These are phyloP conservation scores for Cryptococcus amylolentus DNA, from an alignment of 1,284 basidiomycete genomes.

Conservation along the genomic window DNA sequence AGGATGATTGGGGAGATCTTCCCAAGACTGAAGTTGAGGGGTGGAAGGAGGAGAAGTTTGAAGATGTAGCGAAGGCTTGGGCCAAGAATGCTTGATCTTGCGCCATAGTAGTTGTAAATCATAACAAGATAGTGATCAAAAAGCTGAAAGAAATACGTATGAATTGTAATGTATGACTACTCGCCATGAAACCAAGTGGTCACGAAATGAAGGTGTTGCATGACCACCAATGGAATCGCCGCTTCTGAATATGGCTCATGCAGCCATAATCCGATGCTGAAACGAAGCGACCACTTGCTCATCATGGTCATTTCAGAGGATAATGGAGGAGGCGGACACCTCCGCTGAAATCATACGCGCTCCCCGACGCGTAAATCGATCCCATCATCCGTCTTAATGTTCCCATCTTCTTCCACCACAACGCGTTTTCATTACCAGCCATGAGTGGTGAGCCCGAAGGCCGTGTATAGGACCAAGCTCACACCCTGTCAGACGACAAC, in stretches of 20 bases:
- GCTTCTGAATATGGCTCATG: too few species aligned
- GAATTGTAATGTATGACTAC: too few species aligned
- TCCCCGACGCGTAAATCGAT: background rate
- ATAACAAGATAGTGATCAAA: too few species aligned
- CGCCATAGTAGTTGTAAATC: too few species aligned
- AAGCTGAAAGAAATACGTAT: too few species aligned
- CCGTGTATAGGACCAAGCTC: background rate
- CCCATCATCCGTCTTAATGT: background rate
- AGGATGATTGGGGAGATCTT: conserved; percentile 2
- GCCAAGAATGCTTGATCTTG: conserved; percentile 18
- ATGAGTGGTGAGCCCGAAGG: background rate
- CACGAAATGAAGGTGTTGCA: too few species aligned
- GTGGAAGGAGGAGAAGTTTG: conserved; percentile 2
- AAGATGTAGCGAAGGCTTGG: conserved; percentile 4
- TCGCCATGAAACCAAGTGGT: too few species aligned
- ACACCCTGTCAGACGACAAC: conserved; percentile 19
- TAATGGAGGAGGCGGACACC: background rate
- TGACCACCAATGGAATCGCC: too few species aligned
- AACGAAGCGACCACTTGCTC: too few species aligned
- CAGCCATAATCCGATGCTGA: too few species aligned
- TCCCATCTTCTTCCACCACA: background rate
- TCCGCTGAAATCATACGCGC: background rate
- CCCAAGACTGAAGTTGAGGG: conserved; percentile 5
- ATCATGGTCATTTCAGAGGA: too few species aligned
- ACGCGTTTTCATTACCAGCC: background rate